Evolutionary conservation across 2,329 filamentous ascomycete genomes (phyloP).

Genomic region (Exserohilum turcica): DNA sequence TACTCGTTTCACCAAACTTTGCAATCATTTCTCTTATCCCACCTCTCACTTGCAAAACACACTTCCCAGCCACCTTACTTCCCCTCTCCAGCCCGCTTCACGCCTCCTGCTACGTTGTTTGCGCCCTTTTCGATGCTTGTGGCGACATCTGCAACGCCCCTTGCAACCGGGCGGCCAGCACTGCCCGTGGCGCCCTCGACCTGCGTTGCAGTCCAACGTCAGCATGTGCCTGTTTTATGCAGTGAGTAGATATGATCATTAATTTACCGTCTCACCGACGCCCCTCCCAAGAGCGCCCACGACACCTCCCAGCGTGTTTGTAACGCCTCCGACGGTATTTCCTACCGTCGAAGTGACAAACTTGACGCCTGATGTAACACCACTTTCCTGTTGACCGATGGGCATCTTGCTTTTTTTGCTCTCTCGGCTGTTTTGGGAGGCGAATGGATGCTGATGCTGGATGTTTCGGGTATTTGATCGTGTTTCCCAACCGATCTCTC

Average conservation of each 20-base stretch:
- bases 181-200: constrained; percentile 54
- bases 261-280: constrained; percentile 48
- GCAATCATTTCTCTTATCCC: neutral
- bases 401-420: constrained; percentile 40
- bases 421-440: too few species aligned
- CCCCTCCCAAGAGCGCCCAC: constrained; percentile 55
- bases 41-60: too few species aligned
- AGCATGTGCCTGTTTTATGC: neutral
- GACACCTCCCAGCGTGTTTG: constrained; percentile 59
- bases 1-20: neutral
- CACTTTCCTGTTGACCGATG: constrained; percentile 48
- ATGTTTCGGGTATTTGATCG: constrained; percentile 3
- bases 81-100: constrained; percentile 55
- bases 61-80: constrained; percentile 43
- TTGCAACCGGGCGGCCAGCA: constrained; percentile 49
- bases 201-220: constrained; percentile 3
- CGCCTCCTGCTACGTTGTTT: constrained; percentile 50
- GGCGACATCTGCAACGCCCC: constrained; percentile 50
- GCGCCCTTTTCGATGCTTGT: constrained; percentile 54
- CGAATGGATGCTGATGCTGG: too few species aligned
- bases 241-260: neutral
- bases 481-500: too few species aligned
- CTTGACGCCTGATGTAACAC: constrained; percentile 58
- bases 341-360: constrained; percentile 62
- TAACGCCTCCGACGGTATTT: constrained; percentile 60